Evolutionary conservation across 2,329 filamentous ascomycete species (phyloP), one percentile per base, ranked within the genome.

Genomic region (Beauveria brongniartii): DNA sequence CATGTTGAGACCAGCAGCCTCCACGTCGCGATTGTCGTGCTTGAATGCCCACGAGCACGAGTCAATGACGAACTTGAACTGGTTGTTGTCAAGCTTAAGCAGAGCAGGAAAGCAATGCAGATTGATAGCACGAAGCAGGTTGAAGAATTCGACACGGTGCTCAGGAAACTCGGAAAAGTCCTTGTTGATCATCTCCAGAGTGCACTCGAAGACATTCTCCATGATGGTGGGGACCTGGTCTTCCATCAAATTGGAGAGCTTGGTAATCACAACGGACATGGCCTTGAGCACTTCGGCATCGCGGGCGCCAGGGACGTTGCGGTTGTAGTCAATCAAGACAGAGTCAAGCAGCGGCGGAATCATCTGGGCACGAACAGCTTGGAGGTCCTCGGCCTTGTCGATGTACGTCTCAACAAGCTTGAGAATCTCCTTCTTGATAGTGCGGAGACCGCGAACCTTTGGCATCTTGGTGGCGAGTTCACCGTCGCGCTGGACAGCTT

Each of bases 1-100:
- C 94, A 99, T 99, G 75, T 92, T 94, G 63, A 99, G 85, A 63
- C 94, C 94, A 44, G 94, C 95, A 67, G 90, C 91, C 76, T 99
- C 94, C 34, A 99, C 94, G 71, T 97, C 92, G 63, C 94, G 90
- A 77, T 99, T 99, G 78, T 99, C 94, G 75, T 99, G 94, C 80
- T 99, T 99, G 80, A 93, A 97, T n/a, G 95, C 94, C 95, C 94
- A 99, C 82, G 97, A 92, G 81, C 95, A 99, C 41, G 93, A 96
- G 74, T 99, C 94, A 67, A 99, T 97, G 69, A 99, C 92, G 71
- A 97, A 96, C 78, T 99, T 99, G 85, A 99, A 99, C 72, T 97
- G 94, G 63, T 91, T 87, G 70, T 91, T 93, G 72, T 99, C 93
- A 40, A 99, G 86, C 75, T 96, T 95, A 66, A 99, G 82, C 24